Conservation (phyloP, 257 asterid genomes). For the Voacanga thouarsii region DNA sequence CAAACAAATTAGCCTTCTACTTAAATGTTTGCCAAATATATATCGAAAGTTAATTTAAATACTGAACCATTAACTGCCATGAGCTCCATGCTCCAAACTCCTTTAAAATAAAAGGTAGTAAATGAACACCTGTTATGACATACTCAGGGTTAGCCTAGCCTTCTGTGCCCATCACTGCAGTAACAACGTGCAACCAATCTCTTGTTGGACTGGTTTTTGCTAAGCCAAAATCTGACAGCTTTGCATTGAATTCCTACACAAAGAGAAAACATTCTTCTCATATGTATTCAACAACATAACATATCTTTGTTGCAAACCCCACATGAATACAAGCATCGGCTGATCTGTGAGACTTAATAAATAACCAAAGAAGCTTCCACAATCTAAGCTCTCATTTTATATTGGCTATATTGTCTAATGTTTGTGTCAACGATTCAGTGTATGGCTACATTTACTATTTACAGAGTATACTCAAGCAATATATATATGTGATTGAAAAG, state of each 20-base stretch:
- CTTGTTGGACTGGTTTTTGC: slow-evolving; percentile 37
- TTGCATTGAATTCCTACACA: slow-evolving; percentile 34
- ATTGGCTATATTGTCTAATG: too few species aligned
- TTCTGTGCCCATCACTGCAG: slow-evolving; percentile 38
- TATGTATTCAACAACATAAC: neutral
- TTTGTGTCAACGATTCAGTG: too few species aligned
- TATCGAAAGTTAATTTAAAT: neutral
- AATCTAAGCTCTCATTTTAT: too few species aligned
- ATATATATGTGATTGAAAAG: neutral
- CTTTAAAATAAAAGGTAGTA: neutral
- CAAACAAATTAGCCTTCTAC: too few species aligned
- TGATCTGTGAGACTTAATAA: too few species aligned
- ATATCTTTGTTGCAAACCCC: neutral
- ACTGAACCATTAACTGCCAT: neutral
- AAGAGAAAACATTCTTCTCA: neutral
- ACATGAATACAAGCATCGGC: neutral
- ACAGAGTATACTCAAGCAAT: neutral
- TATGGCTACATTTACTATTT: neutral
- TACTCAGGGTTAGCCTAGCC: slow-evolving; percentile 41
- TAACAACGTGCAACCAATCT: slow-evolving; percentile 32
- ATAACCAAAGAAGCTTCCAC: too few species aligned
- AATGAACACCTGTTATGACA: slow-evolving; percentile 25
- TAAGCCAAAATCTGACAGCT: slow-evolving; percentile 40
- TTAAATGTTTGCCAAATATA: neutral
- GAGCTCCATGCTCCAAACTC: neutral